Percentiles rank a stretch among this genome's conserved stretches.
Evolutionary conservation across 805 yeast genomes (phyloP).

Genomic region (Wickerhamomyces mucosus): DNA sequence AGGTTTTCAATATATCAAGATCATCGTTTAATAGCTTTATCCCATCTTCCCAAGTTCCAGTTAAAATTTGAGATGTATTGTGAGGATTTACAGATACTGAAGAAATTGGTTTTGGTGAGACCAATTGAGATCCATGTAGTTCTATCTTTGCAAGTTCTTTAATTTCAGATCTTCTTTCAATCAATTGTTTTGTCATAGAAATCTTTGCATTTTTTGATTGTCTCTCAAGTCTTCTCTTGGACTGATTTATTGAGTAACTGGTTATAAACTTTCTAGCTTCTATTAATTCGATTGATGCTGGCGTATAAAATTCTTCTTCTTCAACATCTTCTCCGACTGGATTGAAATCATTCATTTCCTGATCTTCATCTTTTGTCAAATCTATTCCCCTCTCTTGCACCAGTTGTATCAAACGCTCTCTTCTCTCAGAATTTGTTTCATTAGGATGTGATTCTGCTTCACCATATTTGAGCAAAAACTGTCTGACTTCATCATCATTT

Average conservation of each 20-base stretch:
- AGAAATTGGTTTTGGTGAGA: conserved; percentile 63
- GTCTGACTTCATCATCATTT: conserved; percentile 52
- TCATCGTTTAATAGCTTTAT: conserved; percentile 39
- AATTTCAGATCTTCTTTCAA: conserved; percentile 35
- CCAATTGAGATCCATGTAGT: conserved; percentile 59
- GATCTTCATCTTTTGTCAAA: conserved; percentile 13
- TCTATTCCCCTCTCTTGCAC: conserved; percentile 26
- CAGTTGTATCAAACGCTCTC: conserved; percentile 46
- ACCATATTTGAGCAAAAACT: conserved; percentile 34
- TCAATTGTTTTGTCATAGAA: conserved; percentile 34
- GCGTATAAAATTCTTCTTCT: conserved; percentile 80
- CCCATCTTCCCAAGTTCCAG: conserved; percentile 82
- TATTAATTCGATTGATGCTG: conserved; percentile 50
- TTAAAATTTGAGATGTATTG: conserved; percentile 33
- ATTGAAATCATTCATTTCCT: conserved; percentile 12
- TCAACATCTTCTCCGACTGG: conserved; percentile 40
- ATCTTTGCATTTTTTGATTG: conserved; percentile 24
- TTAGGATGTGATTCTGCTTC: conserved; percentile 50
- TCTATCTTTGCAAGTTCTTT: conserved; percentile 26
- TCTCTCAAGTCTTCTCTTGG: conserved; percentile 31
- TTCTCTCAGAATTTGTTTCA: conserved; percentile 52
- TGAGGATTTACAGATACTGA: conserved; percentile 35
- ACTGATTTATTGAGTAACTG: conserved; percentile 35
- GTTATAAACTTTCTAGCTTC: conserved; percentile 46
- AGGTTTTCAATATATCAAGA: conserved; percentile 22